Evolutionary conservation across 2,329 filamentous ascomycete genomes (phyloP), one percentile per base, ranked within the genome.

Genomic region (Penicillium sp.): DNA sequence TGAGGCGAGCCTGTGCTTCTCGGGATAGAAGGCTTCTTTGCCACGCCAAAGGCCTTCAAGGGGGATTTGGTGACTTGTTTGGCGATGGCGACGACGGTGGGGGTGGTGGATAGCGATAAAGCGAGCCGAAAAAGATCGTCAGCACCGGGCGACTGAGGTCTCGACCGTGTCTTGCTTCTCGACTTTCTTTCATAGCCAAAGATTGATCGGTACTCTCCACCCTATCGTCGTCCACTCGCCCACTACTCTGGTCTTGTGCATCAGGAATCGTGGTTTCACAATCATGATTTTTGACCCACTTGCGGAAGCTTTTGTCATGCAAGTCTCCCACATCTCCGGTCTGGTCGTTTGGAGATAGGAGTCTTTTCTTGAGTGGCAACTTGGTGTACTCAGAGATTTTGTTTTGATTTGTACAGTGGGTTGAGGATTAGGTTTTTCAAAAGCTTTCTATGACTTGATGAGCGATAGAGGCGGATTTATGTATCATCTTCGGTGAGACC

Each of bases 101-200:
- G 66, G 79, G 77, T 63, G 68, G 83, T 63, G 68, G 83, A 86
- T 63, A 86, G 63, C 81, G 57, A 47, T 18, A 56, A 58, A 39
- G 49, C 48, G 79, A 80, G 56, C 81, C 86, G 58, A 79, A 80
- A 59, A 83, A 86, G 60, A 81, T 81, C 63, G 79, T 75, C 74
- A 73, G 61, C 61, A 56, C 72, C 75, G 75, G 76, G 43, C 78
- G 78, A 76, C 76, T 77, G 78, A 78, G 76, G 79, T 80, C 78
- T 79, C 81, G 40, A n/a, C 34, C 13, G 26, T n/a, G 39, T 39
- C 51, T 34, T 46, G 29, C 52, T 40, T 42, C 50, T 45, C 39
- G 48, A 45, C 49, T 42, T 33, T 55, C 43, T 39, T 41, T 45
- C 47, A 49, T 48, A 41, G 47, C 40, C 32, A 43, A 48, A 35